Conservation (phyloP, 768 basidiomycete genomes). For the Kockovaella imperatae region DNA sequence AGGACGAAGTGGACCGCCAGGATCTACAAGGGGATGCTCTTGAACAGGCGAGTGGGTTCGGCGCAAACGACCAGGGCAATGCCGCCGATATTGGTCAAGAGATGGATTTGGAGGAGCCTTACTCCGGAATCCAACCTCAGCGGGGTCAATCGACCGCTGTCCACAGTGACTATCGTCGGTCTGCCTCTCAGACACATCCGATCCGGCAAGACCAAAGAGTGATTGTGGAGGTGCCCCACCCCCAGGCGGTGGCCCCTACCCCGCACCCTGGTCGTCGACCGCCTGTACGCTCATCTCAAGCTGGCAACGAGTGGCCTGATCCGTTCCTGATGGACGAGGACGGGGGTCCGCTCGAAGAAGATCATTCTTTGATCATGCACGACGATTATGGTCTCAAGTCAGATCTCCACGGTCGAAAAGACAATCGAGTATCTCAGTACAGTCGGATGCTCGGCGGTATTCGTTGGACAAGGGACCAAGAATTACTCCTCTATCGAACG, state of each 20-base stretch:
- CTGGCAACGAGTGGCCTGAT: constrained; percentile 9
- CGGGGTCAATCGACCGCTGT: not conserved
- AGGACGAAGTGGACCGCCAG: constrained; percentile 23
- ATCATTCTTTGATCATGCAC: constrained; percentile 12
- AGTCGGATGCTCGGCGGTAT: constrained; percentile 17
- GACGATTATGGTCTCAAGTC: constrained; percentile 4
- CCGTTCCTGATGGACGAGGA: constrained; percentile 24
- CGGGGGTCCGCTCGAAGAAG: constrained; percentile 14
- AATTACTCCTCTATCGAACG: constrained; percentile 31
- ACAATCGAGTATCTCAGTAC: constrained; percentile 11
- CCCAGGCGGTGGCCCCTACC: not conserved
- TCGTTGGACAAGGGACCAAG: constrained; percentile 26
- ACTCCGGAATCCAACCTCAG: not conserved
- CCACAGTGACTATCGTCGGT: not conserved
- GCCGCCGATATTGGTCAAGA: too few species aligned
- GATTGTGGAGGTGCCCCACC: not conserved
- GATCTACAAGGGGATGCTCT: constrained; percentile 8
- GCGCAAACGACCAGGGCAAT: not conserved
- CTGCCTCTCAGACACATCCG: not conserved
- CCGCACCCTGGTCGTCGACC: not conserved
- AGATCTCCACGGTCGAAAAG: constrained; percentile 13
- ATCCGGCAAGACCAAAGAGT: not conserved
- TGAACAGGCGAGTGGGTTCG: not conserved
- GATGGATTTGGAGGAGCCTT: too few species aligned
- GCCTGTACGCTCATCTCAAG: not conserved